Evolutionary conservation across 441 rosid genomes (phyloP).

Genomic region (Kokia cookei): DNA sequence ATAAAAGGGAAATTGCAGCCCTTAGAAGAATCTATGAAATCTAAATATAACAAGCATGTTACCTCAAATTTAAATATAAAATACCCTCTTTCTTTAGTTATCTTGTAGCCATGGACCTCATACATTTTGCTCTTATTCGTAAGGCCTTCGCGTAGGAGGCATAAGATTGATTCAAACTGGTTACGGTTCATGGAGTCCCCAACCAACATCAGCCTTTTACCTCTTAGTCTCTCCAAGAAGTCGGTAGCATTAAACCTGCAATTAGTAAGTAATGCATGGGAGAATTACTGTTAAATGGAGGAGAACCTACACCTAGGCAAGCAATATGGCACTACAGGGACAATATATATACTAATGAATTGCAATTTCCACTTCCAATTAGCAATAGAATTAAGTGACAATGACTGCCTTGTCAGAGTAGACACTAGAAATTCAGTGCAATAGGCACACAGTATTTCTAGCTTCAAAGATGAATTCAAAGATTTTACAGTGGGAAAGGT

Average conservation of each 20-base stretch:
- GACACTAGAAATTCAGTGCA: background rate
- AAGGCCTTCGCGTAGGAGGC: conserved; percentile 80
- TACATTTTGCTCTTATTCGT: conserved; percentile 61
- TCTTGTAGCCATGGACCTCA: conserved; percentile 70
- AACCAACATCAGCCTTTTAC: conserved; percentile 78
- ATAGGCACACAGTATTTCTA: background rate
- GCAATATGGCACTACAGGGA: background rate
- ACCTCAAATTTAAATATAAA: conserved; percentile 62
- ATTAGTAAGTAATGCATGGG: conserved; percentile 27
- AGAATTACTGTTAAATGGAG: conserved; percentile 7
- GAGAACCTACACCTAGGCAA: background rate
- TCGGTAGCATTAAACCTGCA: conserved; percentile 89
- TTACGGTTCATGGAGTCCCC: conserved; percentile 95
- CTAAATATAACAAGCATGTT: background rate
- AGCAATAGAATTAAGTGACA: background rate
- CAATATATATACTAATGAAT: background rate
- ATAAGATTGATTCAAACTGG: conserved; percentile 80
- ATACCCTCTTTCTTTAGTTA: conserved; percentile 83
- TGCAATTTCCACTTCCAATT: background rate
- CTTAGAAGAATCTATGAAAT: background rate
- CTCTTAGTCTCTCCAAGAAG: conserved; percentile 74
- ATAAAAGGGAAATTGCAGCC: background rate
- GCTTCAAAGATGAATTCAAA: background rate
- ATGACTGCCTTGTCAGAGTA: background rate
- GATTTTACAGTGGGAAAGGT: background rate